Percentiles rank a stretch among this genome's conserved stretches.
phyloP scores from a whole-genome alignment of 2,329 filamentous ascomycete species.

The Pseudogymnoascus sp. region DNA sequence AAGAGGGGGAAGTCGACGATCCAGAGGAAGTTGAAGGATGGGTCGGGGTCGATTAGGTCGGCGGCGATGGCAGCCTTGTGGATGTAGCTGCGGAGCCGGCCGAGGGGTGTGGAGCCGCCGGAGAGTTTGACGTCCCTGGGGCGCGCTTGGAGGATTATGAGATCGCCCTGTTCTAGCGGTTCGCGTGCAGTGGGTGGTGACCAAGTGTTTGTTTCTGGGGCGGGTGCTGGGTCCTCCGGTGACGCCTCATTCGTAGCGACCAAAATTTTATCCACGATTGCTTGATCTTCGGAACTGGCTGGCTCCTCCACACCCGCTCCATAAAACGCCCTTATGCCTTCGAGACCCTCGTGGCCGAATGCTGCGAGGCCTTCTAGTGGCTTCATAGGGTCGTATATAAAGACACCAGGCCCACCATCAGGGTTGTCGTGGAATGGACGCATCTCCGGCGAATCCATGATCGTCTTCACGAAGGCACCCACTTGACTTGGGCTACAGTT shows the following conservation, averaged over 20 bases:
- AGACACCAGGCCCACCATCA: constrained; percentile 70
- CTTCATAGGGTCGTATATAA: constrained; percentile 63
- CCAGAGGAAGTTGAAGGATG: constrained; percentile 65
- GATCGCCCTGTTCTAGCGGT: constrained; percentile 55
- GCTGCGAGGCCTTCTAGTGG: constrained; percentile 70
- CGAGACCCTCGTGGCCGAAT: constrained; percentile 64
- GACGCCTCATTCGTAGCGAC: constrained; percentile 10
- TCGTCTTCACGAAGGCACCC: constrained; percentile 53
- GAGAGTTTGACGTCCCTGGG: constrained; percentile 48
- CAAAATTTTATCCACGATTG: neutral
- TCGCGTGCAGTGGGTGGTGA: constrained; percentile 6
- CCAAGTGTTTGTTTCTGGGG: constrained; percentile 26
- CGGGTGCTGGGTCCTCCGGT: constrained; percentile 21
- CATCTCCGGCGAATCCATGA: constrained; percentile 58
- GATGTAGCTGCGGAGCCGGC: constrained; percentile 24
- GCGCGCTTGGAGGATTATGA: constrained; percentile 76
- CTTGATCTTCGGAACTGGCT: neutral
- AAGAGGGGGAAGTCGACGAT: constrained; percentile 89
- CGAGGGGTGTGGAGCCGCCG: constrained; percentile 58
- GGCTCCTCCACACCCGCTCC: neutral
- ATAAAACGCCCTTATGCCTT: constrained; percentile 31
- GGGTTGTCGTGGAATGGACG: constrained; percentile 56
- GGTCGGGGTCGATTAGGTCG: constrained; percentile 19
- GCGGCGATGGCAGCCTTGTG: constrained; percentile 22
- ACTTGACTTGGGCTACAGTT: constrained; percentile 43